Evolutionary conservation across 495 filamentous ascomycete species (phyloP).

Genomic region (Aspergillus indologenus): DNA sequence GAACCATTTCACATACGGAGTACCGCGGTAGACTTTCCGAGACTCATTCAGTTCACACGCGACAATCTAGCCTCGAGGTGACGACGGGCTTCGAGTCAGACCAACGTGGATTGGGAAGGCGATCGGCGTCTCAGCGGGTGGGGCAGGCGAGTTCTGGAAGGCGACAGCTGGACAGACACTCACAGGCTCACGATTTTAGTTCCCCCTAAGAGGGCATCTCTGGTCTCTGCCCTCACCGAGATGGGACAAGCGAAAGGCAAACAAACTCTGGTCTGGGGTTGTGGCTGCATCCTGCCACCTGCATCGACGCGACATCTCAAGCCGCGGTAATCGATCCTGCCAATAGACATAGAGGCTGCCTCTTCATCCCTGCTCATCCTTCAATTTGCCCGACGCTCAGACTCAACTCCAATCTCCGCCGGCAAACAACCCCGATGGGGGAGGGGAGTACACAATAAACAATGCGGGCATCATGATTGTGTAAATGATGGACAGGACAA

Average conservation of each 20-base stretch:
- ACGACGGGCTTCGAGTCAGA: not conserved
- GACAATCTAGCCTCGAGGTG: not conserved
- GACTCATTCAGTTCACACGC: not conserved
- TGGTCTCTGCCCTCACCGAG: not conserved
- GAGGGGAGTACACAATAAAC: not conserved
- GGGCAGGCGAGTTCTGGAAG: not conserved
- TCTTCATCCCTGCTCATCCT: not conserved
- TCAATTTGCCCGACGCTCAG: not conserved
- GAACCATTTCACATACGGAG: too few relatives aligned
- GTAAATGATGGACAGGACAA: not conserved
- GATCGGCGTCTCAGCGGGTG: not conserved
- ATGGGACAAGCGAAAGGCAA: not conserved
- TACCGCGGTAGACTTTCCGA: not conserved
- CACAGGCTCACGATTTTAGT: not conserved
- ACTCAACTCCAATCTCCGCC: not conserved
- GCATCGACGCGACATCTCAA: not conserved
- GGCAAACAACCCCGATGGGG: not conserved
- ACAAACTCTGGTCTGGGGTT: not conserved
- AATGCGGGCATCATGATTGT: not conserved
- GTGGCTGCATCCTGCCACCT: not conserved
- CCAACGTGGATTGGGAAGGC: not conserved
- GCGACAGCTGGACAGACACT: not conserved
- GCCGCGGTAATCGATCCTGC: not conserved
- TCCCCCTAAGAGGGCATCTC: not conserved
- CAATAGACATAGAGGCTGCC: not conserved